Evolutionary conservation across 2,329 filamentous ascomycete species (phyloP), one percentile per base, ranked within the genome.

Genomic region (Macrophomina phaseolina): DNA sequence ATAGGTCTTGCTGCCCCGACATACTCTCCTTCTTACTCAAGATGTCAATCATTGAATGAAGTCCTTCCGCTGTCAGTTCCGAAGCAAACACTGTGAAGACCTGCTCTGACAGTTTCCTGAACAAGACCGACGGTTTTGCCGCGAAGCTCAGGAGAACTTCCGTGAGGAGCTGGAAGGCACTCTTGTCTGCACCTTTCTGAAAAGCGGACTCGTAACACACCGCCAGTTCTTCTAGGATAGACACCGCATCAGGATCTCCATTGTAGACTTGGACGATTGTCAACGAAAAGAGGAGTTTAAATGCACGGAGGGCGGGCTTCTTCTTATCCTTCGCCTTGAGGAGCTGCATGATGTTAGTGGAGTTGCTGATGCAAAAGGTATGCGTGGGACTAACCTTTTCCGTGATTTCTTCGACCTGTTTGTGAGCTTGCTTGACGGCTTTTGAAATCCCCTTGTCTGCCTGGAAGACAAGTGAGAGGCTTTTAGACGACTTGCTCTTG

Each of bases 121-220:
- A 91, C 62, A 98, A 83, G 9, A 90, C 88, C 1, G 94, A 97
- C 3, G 90, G 91, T 69, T 93, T 92, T 0, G 93, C 92, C 2
- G 96, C 87, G 80, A 98, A 93, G 63, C 92, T 92, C n/a, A 98
- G 83, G 7, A 99, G 80, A 62, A 98, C 91, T 74, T 98, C 95
- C 2, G 97, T 89, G 8, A 97, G 80, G 32, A 92, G 85, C 73
- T 92, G 89, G 0, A 92, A 91, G 4, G 73, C 71, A 64, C 77
- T 71, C 5, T 67, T 61, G 70, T 74, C 53, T 68, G 76, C 68
- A 1, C 66, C 81, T 78, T 72, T 87, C 30, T 60, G 51, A 36
- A 67, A 52, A 30, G 65, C 58, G 4, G 65, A 36, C 9, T 53
- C 49, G 67, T 90, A 90, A 76, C 91, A 93, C 67, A 90, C 83